Conservation (phyloP, 441 rosid genomes). For the Metrosideros polymorpha region DNA sequence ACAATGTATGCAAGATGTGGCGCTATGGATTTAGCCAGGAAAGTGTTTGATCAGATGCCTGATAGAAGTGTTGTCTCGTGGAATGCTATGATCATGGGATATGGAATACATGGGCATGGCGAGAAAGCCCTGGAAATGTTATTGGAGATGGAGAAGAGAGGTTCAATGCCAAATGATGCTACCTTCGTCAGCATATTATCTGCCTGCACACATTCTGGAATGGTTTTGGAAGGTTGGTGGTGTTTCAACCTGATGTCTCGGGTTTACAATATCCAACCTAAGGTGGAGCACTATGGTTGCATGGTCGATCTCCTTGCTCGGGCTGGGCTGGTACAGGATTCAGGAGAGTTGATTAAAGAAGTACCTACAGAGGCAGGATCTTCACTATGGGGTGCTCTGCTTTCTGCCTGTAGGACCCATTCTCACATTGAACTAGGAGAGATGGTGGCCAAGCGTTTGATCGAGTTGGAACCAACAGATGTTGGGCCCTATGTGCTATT, state of each 20-base stretch:
- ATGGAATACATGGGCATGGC: slow-evolving; percentile 19
- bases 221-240: slow-evolving; percentile 16
- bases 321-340: slow-evolving; percentile 14
- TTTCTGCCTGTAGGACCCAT: slow-evolving; percentile 18
- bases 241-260: slow-evolving; percentile 17
- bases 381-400: slow-evolving; percentile 23
- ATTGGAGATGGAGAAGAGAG: slow-evolving; percentile 10
- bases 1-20: slow-evolving; percentile 13
- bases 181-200: slow-evolving; percentile 18
- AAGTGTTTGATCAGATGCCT: slow-evolving; percentile 23
- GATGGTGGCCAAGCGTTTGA: slow-evolving; percentile 14
- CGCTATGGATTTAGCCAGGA: slow-evolving; percentile 7
- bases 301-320: slow-evolving; percentile 23
- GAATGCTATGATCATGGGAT: slow-evolving; percentile 21
- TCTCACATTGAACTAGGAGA: slow-evolving; percentile 10
- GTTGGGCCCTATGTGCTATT: slow-evolving; percentile 20
- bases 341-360: slow-evolving; percentile 9
- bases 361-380: slow-evolving; percentile 17
- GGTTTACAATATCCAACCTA: slow-evolving; percentile 11
- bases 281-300: slow-evolving; percentile 23
- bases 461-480: slow-evolving; percentile 19
- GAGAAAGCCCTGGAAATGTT: slow-evolving; percentile 14
- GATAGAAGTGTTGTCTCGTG: slow-evolving; percentile 16
- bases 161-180: slow-evolving; percentile 17
- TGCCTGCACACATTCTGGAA: slow-evolving; percentile 24